Evolutionary conservation across 768 basidiomycete species (phyloP), one percentile per base, ranked within the genome.

Genomic region (Lactarius vividus): DNA sequence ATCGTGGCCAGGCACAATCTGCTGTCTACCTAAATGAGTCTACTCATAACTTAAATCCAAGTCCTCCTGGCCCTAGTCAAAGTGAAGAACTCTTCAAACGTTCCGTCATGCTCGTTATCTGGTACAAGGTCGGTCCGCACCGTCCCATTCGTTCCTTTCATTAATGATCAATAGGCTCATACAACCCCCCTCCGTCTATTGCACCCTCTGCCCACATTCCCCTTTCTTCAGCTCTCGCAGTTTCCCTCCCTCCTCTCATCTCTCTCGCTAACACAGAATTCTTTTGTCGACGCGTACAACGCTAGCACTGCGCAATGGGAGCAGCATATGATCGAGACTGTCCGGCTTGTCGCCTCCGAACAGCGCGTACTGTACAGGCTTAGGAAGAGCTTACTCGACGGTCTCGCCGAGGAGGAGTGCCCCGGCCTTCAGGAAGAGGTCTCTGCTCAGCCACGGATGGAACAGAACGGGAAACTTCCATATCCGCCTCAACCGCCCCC

Each of bases 211-310:
- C 77, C 84, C 0, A 86, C 86, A 0, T 90, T 89, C 67, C 88
- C 88, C 0, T 81, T 84, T 46, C 87, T 89, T 73, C 84, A 84
- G 57, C 78, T 90, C 9, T 80, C 83, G 5, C 78, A 81, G 29
- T 79, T 87, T 67, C 74, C 79, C 9, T 75, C 81, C 9, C 77
- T 90, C 63, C 79, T 85, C 4, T 73, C 77, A 15, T 85, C 87
- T 69, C 80, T 90, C 26, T 83, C 82, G 9, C 77, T 90, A 18
- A 77, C 78, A 0, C 61, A 79, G 1, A 74, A 75, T 15, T 83
- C 86, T 2, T 89, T 84, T 71, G 76, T 90, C 53, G 88, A 90
- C 68, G 79, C 84, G 3, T 89, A 81, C 72, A 82, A 85, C 63
- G 77, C 81, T 9, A 65, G 72, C 2, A 80, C 85, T 0, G 77